These are phyloP conservation scores for Pelargonium nanum DNA, from an alignment of 345 rosid species.

Conservation along the genomic window DNA sequence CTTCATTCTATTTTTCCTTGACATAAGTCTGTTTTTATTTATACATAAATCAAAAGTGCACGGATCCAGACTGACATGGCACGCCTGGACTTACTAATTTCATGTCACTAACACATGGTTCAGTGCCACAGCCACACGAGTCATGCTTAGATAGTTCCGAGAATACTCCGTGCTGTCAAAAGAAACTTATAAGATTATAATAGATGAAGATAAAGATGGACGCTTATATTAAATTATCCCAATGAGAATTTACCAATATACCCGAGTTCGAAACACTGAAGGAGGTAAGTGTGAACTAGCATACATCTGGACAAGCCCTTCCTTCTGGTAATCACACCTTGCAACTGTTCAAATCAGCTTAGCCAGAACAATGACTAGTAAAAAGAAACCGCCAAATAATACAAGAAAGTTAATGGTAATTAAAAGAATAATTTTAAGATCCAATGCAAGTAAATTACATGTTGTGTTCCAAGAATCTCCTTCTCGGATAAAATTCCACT, in stretches of 20 bases:
- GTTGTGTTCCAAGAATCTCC: slow-evolving; percentile 52
- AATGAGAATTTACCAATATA: slow-evolving; percentile 36
- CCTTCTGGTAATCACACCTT: slow-evolving; percentile 58
- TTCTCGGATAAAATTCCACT: slow-evolving; percentile 39
- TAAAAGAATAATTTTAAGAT: slow-evolving; percentile 4
- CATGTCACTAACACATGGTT: slow-evolving; percentile 34
- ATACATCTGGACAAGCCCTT: slow-evolving; percentile 62
- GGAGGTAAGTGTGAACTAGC: slow-evolving; percentile 40
- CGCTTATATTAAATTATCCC: slow-evolving; percentile 1
- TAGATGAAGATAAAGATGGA: slow-evolving; percentile 5
- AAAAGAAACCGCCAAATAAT: slow-evolving; percentile 8
- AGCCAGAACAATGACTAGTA: slow-evolving; percentile 13
- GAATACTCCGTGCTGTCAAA: slow-evolving; percentile 57
- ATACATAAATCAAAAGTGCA: not conserved
- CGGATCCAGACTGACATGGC: too few species aligned
- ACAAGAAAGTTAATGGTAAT: slow-evolving; percentile 6
- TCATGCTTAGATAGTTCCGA: slow-evolving; percentile 52
- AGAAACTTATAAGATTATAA: slow-evolving; percentile 12
- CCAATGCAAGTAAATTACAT: slow-evolving; percentile 36
- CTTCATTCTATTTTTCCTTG: not conserved
- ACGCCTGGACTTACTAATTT: slow-evolving; percentile 44
- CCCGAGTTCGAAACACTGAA: slow-evolving; percentile 55
- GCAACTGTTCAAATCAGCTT: slow-evolving; percentile 30
- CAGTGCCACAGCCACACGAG: slow-evolving; percentile 41
- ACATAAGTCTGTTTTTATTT: not conserved